phyloP scores from a whole-genome alignment of 495 filamentous ascomycete genomes.

The Cetradonia linearis region DNA sequence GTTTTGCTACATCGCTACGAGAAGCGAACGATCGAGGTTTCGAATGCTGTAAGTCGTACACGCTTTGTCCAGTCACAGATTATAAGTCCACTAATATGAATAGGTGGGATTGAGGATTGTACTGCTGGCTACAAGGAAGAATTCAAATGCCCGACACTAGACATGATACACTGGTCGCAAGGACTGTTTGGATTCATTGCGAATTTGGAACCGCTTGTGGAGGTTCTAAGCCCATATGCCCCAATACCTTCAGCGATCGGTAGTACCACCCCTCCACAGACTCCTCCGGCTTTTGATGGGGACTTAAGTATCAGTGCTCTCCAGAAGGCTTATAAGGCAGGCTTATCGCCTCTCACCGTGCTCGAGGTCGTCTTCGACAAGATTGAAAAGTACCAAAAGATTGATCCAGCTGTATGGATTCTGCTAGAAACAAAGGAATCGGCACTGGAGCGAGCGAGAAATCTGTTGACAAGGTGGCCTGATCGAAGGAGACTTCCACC shows the following conservation, averaged over 20 bases:
- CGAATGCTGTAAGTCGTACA: constrained; percentile 47
- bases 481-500: constrained; percentile 40
- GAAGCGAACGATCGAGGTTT: constrained; percentile 68
- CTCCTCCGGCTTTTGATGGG: constrained; percentile 34
- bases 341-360: constrained; percentile 37
- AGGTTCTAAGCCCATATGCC: constrained; percentile 22
- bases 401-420: constrained; percentile 48
- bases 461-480: constrained; percentile 35
- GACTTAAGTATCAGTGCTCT: constrained; percentile 31
- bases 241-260: background rate
- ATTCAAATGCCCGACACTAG: constrained; percentile 34
- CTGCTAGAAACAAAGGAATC: constrained; percentile 34
- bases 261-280: constrained; percentile 27
- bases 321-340: constrained; percentile 31
- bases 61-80: background rate
- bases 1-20: constrained; percentile 56
- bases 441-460: constrained; percentile 34
- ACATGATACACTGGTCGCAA: constrained; percentile 39
- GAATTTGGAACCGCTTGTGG: constrained; percentile 29
- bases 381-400: constrained; percentile 36
- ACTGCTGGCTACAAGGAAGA: constrained; percentile 36
- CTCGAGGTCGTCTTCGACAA: constrained; percentile 33
- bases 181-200: constrained; percentile 43
- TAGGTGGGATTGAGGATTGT: constrained; percentile 36
- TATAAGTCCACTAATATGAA: constrained; percentile 1